These are phyloP conservation scores for Eimeria falciformis DNA, from an alignment of 169 alveolate genomes.

Conservation along the genomic window DNA sequence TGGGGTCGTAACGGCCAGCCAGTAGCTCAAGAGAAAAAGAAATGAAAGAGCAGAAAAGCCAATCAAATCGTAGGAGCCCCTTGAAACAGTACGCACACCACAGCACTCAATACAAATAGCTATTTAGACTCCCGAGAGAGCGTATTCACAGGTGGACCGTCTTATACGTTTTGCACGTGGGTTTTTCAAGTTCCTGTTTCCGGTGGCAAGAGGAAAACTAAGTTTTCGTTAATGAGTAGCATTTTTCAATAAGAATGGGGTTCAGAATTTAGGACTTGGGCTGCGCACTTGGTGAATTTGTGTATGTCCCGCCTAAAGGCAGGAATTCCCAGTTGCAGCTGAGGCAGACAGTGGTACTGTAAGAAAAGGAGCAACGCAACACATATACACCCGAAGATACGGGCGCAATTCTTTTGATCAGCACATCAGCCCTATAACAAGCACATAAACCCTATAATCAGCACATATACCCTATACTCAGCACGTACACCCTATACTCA, in stretches of 20 bases:
- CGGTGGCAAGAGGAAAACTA: no score
- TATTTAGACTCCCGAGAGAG: no score
- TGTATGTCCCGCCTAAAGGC: background rate
- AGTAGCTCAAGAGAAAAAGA: conserved; percentile 85
- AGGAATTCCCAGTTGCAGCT: conserved; percentile 63
- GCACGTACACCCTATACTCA: no score
- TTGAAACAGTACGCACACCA: background rate
- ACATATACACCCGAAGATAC: no score
- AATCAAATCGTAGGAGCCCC: conserved; percentile 77
- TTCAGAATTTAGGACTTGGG: no score
- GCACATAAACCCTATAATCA: no score
- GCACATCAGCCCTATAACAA: no score
- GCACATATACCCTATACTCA: no score
- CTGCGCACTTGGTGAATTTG: background rate
- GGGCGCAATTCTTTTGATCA: background rate
- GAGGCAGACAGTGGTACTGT: conserved; percentile 66
- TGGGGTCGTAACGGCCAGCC: conserved; percentile 85
- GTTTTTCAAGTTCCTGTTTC: background rate
- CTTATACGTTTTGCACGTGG: background rate
- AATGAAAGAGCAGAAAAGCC: conserved; percentile 76
- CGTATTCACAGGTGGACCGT: no score
- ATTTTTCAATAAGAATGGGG: no score
- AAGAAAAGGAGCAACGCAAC: background rate
- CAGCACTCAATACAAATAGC: no score
- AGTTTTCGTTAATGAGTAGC: no score